Conservation (phyloP, 495 filamentous ascomycete genomes). For the Halenospora varia region DNA sequence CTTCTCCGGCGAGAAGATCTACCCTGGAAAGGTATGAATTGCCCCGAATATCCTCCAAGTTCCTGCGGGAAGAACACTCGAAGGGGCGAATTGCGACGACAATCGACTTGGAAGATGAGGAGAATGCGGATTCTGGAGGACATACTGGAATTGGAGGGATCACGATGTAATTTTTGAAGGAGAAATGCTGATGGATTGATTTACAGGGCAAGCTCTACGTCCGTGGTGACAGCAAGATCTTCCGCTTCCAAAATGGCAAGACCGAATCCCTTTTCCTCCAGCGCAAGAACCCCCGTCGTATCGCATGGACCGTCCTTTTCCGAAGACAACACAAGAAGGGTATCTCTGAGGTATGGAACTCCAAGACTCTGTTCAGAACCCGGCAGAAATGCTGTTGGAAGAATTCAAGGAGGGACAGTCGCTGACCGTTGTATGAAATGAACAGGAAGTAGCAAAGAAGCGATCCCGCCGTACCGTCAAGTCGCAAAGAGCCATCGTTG, state of each 20-base stretch:
- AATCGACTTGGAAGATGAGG: not conserved
- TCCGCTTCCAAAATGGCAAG: slow-evolving; percentile 99
- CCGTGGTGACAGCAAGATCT: slow-evolving; percentile 99
- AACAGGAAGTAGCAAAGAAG: slow-evolving; percentile 99
- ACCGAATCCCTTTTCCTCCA: slow-evolving; percentile 99
- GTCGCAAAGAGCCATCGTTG: slow-evolving; percentile 97
- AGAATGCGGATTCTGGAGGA: not conserved
- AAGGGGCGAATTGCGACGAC: not conserved
- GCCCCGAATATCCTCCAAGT: not conserved
- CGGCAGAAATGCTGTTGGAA: not conserved
- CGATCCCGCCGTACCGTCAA: slow-evolving; percentile 97
- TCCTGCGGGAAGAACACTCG: too few species aligned
- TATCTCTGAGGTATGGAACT: slow-evolving; percentile 91
- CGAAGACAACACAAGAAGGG: slow-evolving; percentile 99
- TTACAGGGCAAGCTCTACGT: slow-evolving; percentile 94
- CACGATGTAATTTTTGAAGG: too few species aligned
- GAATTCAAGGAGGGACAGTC: too few species aligned
- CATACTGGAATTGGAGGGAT: too few species aligned
- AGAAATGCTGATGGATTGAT: slow-evolving; percentile 27
- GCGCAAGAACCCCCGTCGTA: slow-evolving; percentile 99
- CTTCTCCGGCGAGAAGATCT: slow-evolving; percentile 97
- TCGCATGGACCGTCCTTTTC: slow-evolving; percentile 97
- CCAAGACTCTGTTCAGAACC: slow-evolving; percentile 6
- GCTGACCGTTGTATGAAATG: too few species aligned
- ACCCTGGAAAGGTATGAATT: slow-evolving; percentile 90